Evolutionary conservation across 768 basidiomycete genomes (phyloP), one percentile per base, ranked within the genome.

Genomic region (Boletus pseudopeckii): DNA sequence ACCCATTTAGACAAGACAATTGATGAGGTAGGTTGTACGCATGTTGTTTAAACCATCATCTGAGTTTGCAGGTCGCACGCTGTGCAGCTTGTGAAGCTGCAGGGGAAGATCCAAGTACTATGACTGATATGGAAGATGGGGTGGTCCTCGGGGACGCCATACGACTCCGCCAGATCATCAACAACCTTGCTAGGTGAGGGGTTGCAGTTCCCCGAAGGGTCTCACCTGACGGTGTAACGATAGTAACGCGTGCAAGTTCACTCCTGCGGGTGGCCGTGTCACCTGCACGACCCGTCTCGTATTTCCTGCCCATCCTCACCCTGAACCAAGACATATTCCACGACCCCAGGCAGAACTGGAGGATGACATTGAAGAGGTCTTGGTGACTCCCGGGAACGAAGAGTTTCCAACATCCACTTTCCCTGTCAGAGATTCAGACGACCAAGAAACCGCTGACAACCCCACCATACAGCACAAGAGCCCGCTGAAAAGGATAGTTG

Each of bases 121-220:
- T 54, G 17, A 38, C 13, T 5, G 52, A 50, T 13, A 76, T 74
- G 20, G 77, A 78, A 17, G 79, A 84, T 52, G 88, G 86, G 0
- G 73, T 87, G 45, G 90, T 95, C 37, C 81, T 88, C 14, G 91
- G 92, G 24, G 90, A 95, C 65, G 90, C 92, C 63, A 85, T 86
- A 43, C 81, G 92, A 14, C 66, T 92, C 47, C 78, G 90, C 61
- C 90, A 92, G 70, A 83, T 91, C 48, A 79, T 87, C 67, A 92
- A 87, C 45, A 93, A 94, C 67, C 82, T 95, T 43, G 85, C 90
- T 6, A 90, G 87, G 89, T 65, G 52, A 53, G 67, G 41, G 6
- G 13, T 20, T 36, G 50, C 17, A 26, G 5, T 46, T 10, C 5
- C 42, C 14, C n/a, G 17, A 24, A 20, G 11, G 30, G 26, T 34